Base-by-base conservation (phyloP, 2,329 filamentous ascomycete species). In the Exophiala lecanii-corni region DNA sequence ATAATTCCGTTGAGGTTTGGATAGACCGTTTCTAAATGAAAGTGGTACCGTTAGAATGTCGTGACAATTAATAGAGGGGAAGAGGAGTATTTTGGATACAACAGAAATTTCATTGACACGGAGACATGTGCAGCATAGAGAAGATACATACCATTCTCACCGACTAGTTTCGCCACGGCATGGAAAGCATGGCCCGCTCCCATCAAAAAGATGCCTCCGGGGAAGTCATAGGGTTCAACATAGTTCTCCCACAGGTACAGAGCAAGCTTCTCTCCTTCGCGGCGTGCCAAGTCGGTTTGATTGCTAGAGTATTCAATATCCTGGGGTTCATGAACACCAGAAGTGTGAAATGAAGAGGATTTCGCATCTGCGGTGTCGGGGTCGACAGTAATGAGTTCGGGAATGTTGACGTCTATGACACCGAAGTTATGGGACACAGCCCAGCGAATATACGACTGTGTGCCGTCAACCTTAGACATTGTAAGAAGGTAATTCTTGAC, bases 191-290 rank as follows among this genome's bases (percentile, higher is more conserved):
- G 83, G n/a, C 92, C 92, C 2, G 94, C 80, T 1, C 92, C 91
- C 59, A 98, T 74, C 16, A 98, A 72, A 59, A 94, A 86, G 12
- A 97, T 78, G 39, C 91, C 79, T 4, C 82, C 80, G 0, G 41
- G 46, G 26, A 55, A 52, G 5, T 51, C 50, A 35, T 43, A 50
- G 2, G 53, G 50, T 70, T 95, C 86, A 15, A 98, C 80, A 59
- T 96, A 96, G 60, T 98, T 98, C 56, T 96, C 89, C 92, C 92
- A 98, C 10, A 98, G 71, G 59, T 95, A 97, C 47, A 77, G 81
- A 3, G 91, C 79, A 9, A 96, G 70, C 48, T 91, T 82, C 49
- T 84, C 80, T 0, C 74, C 51, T 35, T 56, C 50, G 30, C 44
- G 42, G 16, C 53, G 75, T 41, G 72, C 71, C 17, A 62, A 62